Evolutionary conservation across 2,329 filamentous ascomycete genomes (phyloP).

Genomic region (Trichocomaceae sp.): DNA sequence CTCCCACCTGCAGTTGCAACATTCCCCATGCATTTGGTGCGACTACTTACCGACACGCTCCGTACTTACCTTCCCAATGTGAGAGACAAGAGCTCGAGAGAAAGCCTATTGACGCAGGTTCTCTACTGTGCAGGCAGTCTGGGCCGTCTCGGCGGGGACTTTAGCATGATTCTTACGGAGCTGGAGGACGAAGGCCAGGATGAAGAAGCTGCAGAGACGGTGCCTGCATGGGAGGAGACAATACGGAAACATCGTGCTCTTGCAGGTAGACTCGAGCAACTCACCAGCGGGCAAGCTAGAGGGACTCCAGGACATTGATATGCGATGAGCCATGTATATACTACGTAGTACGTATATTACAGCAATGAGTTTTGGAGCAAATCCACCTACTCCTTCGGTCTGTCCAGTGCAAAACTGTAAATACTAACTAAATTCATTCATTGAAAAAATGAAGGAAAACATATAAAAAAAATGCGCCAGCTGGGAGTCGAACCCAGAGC

Average conservation of each 20-base stretch:
- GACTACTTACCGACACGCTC: slow-evolving; percentile 71
- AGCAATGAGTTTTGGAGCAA: too few species aligned
- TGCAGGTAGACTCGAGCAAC: slow-evolving; percentile 57
- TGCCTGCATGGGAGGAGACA: slow-evolving; percentile 70
- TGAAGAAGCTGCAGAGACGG: slow-evolving; percentile 33
- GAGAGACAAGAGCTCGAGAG: slow-evolving; percentile 68
- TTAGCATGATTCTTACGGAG: slow-evolving; percentile 74
- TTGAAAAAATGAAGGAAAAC: too few species aligned
- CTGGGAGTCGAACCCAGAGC: background rate
- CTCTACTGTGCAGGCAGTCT: slow-evolving; percentile 89
- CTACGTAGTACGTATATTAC: too few species aligned
- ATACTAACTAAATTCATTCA: too few species aligned
- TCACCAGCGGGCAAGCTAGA: slow-evolving; percentile 25
- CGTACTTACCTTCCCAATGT: slow-evolving; percentile 73
- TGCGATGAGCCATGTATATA: too few species aligned
- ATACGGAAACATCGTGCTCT: slow-evolving; percentile 82
- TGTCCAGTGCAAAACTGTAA: too few species aligned
- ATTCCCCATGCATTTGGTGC: slow-evolving; percentile 76
- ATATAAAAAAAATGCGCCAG: background rate
- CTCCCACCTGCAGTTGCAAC: slow-evolving; percentile 72
- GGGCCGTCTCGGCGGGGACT: slow-evolving; percentile 84
- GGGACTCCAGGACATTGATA: slow-evolving; percentile 7
- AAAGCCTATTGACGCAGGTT: slow-evolving; percentile 86
- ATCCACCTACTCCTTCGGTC: too few species aligned
- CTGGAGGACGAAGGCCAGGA: slow-evolving; percentile 36